Percentiles rank a stretch among this genome's conserved stretches.
These are phyloP conservation scores for Pogostemon cablin DNA, from an alignment of 257 asterid species.

Conservation along the genomic window DNA sequence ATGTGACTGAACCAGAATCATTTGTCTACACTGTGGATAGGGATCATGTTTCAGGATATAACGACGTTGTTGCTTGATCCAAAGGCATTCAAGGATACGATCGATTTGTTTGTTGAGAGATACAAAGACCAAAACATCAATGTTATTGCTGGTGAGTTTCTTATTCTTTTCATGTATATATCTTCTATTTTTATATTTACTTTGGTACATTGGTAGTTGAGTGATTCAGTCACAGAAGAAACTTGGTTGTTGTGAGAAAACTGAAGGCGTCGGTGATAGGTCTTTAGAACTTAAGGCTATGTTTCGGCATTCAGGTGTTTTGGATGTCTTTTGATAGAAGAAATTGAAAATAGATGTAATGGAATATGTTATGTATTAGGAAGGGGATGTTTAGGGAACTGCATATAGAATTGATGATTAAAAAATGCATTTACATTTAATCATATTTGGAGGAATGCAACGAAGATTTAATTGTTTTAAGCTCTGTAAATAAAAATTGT, in stretches of 20 bases:
- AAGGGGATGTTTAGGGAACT: background rate
- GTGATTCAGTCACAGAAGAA: background rate
- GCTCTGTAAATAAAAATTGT: background rate
- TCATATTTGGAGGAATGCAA: background rate
- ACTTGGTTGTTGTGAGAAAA: conserved; percentile 3
- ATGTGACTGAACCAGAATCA: conserved; percentile 2
- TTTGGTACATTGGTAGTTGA: conserved; percentile 6
- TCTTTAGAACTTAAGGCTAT: background rate
- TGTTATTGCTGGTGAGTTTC: conserved; percentile 73
- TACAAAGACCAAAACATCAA: conserved; percentile 62
- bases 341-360: background rate
- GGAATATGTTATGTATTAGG: background rate
- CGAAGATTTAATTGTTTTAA: conserved; percentile 1
- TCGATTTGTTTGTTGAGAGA: conserved; percentile 92
- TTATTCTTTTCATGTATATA: background rate
- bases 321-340: background rate
- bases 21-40: conserved; percentile 37
- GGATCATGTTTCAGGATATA: conserved; percentile 92
- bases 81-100: conserved; percentile 81
- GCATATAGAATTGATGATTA: background rate
- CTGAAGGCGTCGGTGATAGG: background rate
- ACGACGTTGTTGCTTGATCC: conserved; percentile 90
- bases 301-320: background rate
- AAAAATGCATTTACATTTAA: background rate
- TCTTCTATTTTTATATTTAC: no score